Conservation (phyloP, 352 stramenopile genomes). For the Globisporangium carolinianum region DNA sequence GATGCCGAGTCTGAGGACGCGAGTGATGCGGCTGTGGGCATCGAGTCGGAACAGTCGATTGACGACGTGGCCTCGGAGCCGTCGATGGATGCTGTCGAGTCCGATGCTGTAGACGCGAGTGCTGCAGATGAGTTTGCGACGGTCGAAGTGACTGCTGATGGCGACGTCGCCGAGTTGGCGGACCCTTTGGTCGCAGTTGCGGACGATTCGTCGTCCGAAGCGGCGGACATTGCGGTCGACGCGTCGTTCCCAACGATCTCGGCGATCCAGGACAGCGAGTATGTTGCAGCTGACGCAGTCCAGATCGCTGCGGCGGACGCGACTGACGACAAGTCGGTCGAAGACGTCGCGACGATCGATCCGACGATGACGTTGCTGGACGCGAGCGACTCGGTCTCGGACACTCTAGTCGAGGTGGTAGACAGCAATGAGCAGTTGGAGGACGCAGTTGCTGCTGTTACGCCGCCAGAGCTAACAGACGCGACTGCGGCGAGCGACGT, state of each 20-base stretch:
- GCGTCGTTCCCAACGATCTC: too few species aligned
- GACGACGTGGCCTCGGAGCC: background rate
- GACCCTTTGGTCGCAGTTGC: background rate
- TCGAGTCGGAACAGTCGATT: background rate
- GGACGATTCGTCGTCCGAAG: background rate
- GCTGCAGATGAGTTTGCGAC: background rate
- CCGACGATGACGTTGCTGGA: too few species aligned
- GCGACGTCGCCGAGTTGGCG: background rate
- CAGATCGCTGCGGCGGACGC: too few species aligned
- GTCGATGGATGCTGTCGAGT: background rate
- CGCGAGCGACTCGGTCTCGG: too few species aligned
- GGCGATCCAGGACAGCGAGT: too few species aligned
- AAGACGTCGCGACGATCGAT: too few species aligned
- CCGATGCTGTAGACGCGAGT: background rate
- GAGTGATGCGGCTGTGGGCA: background rate
- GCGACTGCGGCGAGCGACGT: background rate
- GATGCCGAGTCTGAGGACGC: background rate
- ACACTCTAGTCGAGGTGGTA: too few species aligned
- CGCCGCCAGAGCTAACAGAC: background rate
- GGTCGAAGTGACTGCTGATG: slow-evolving; percentile 1
- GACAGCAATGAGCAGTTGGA: too few species aligned
- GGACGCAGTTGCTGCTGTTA: background rate
- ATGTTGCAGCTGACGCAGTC: too few species aligned
- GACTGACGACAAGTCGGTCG: too few species aligned
- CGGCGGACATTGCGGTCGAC: background rate